A percentile compares a stretch with the other conserved stretches of the same genome.
phyloP scores from a whole-genome alignment of 2,329 filamentous ascomycete genomes.

The Pseudogymnoascus sp. region DNA sequence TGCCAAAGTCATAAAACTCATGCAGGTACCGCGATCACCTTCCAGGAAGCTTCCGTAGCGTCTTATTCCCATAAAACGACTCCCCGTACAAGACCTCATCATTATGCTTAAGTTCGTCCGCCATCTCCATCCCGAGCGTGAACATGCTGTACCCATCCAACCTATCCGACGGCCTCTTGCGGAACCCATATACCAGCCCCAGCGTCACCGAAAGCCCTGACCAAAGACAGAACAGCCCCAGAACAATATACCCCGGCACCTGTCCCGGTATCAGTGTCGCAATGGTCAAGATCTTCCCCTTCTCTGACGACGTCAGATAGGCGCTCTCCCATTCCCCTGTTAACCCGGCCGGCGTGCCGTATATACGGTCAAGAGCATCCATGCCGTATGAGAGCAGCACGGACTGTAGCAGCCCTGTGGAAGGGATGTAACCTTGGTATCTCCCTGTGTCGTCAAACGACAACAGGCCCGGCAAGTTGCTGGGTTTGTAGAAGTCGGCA shows the following conservation, averaged over 20 bases:
- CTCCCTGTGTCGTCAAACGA: neutral
- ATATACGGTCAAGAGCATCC: neutral
- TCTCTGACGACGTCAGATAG: neutral
- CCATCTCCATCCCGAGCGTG: neutral
- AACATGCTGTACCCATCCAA: constrained; percentile 9
- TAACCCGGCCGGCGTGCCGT: neutral
- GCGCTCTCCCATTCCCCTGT: neutral
- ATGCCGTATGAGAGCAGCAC: neutral
- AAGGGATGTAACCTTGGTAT: neutral
- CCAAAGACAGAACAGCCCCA: constrained; percentile 3
- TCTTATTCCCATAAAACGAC: neutral
- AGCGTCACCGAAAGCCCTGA: neutral
- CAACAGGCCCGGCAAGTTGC: neutral
- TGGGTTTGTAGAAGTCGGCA: neutral
- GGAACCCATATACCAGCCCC: neutral
- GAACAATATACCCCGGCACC: neutral
- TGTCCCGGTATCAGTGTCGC: neutral
- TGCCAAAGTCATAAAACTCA: no score
- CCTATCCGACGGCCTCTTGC: neutral
- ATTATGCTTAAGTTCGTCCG: neutral
- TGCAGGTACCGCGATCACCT: neutral
- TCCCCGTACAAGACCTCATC: neutral
- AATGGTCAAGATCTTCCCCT: neutral
- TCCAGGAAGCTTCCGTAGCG: neutral
- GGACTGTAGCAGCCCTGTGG: neutral